A percentile compares a stretch with the other conserved stretches of the same genome.
Evolutionary conservation across 176 grass and related monocot species (phyloP).

Genomic region (Cenchrus purpureus): DNA sequence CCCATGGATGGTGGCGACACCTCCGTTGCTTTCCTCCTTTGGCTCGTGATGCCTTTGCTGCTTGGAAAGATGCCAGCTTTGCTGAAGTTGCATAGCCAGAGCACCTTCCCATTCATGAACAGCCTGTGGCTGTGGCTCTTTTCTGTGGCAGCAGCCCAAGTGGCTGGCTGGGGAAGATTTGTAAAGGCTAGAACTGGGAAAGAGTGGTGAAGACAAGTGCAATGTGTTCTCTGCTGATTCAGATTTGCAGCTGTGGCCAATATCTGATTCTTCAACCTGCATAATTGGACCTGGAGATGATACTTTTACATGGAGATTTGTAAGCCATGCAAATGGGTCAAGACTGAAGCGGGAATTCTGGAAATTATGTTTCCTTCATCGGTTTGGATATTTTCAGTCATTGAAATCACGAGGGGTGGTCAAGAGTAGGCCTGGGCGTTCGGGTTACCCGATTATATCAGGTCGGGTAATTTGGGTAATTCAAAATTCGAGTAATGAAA

Average conservation of each 20-base stretch:
- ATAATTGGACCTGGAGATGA: slow-evolving; percentile 19
- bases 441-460: no score
- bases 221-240: slow-evolving; percentile 44
- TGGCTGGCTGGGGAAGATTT: slow-evolving; percentile 9
- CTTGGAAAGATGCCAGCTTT: slow-evolving; percentile 55
- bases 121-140: slow-evolving; percentile 36
- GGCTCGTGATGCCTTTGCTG: slow-evolving; percentile 41
- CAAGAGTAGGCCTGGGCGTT: not conserved
- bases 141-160: slow-evolving; percentile 38
- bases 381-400: slow-evolving; percentile 20
- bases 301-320: not conserved
- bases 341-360: not conserved
- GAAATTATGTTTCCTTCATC: not conserved
- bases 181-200: slow-evolving; percentile 20
- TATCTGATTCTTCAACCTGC: slow-evolving; percentile 1
- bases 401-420: slow-evolving; percentile 30
- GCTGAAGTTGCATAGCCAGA: slow-evolving; percentile 31
- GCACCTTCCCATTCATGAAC: slow-evolving; percentile 27
- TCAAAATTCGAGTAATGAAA: no score
- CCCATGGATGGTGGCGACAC: slow-evolving; percentile 35
- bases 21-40: slow-evolving; percentile 28
- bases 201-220: slow-evolving; percentile 37
- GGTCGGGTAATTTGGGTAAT: no score
- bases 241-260: slow-evolving; percentile 35
- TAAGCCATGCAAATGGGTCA: slow-evolving; percentile 24